Base-by-base conservation (phyloP, 768 basidiomycete genomes). In the Terana coerulea region DNA sequence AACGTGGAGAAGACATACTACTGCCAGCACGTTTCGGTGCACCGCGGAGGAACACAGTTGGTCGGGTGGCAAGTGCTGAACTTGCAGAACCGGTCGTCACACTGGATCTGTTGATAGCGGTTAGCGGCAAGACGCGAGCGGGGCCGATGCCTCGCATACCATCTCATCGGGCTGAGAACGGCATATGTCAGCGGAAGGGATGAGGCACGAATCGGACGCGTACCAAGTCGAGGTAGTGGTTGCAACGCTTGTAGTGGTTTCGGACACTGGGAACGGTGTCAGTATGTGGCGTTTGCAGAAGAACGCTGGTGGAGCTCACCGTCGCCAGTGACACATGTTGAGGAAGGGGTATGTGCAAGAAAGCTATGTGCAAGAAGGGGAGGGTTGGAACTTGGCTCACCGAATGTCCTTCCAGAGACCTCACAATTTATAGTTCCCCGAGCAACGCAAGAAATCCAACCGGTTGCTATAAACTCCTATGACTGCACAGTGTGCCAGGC, bases 281-380 rank as follows among this genome's bases (percentile, higher is more conserved):
- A 62, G 53, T 47, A 57, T n/a, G 53, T 29, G 44, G 39, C 3
- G 29, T 30, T 28, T 6, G 22, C 24, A 19, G 25, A 22, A 14
- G 43, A 33, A 43, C 36, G 57, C 48, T 21, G 41, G 44, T 22
- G 47, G 30, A 52, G 33, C 58, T 61, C 56, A 88, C 88, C 86
- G 83, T 73, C 85, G 78, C 76, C 75, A 83, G 66, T 72, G 76
- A 64, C 88, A 90, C 88, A 90, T 89, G 25, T 47, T 45, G 55
- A 49, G 58, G 43, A 51, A 54, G 53, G 61, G 58, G 57, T 37
- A 40, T 52, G 44, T 57, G 51, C 60, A 52, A 53, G 47, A 53
- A 48, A 51, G 59, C 61, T 57, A 57, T 57, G 53, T 54, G 58
- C 49, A 44, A 50, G 51, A 56, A 56, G 55, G 49, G 47, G 46